A percentile compares a stretch with the other conserved stretches of the same genome.
These are phyloP conservation scores for Anastatica hierochuntica DNA, from an alignment of 345 rosid genomes.

Conservation along the genomic window DNA sequence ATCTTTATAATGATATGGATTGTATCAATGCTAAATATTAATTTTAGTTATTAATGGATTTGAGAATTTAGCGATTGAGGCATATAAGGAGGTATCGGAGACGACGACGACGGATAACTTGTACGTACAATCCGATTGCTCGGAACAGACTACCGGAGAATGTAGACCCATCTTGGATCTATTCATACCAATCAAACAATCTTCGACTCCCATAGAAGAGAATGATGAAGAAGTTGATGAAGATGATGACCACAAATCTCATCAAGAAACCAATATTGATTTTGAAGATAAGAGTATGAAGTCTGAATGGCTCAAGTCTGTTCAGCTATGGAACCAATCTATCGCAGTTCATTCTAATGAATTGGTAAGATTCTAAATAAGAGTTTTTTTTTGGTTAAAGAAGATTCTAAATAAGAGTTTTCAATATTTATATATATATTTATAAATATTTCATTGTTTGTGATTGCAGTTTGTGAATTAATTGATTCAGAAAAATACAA, in stretches of 20 bases:
- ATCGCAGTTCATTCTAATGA: background rate
- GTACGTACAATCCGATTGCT: constrained; percentile 69
- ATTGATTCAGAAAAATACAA: no score
- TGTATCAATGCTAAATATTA: background rate
- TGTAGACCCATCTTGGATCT: constrained; percentile 57
- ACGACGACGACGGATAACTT: constrained; percentile 34
- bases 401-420: background rate
- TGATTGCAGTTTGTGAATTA: no score
- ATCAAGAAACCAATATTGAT: constrained; percentile 12
- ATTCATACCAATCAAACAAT: constrained; percentile 65
- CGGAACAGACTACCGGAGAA: constrained; percentile 73
- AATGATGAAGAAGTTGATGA: constrained; percentile 28
- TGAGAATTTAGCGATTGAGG: constrained; percentile 68
- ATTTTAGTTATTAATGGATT: background rate
- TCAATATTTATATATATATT: background rate
- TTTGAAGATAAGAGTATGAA: constrained; percentile 36
- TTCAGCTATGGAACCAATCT: constrained; percentile 78
- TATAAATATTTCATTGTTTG: no score
- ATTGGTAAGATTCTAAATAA: constrained; percentile 9
- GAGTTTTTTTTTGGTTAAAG: no score
- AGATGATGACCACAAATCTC: constrained; percentile 24
- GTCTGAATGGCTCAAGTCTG: constrained; percentile 98
- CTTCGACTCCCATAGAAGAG: constrained; percentile 23
- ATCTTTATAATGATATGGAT: background rate
- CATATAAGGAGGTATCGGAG: constrained; percentile 64